Evolutionary conservation across 169 alveolate species (phyloP).

Genomic region (Plasmodium cynomolgi): DNA sequence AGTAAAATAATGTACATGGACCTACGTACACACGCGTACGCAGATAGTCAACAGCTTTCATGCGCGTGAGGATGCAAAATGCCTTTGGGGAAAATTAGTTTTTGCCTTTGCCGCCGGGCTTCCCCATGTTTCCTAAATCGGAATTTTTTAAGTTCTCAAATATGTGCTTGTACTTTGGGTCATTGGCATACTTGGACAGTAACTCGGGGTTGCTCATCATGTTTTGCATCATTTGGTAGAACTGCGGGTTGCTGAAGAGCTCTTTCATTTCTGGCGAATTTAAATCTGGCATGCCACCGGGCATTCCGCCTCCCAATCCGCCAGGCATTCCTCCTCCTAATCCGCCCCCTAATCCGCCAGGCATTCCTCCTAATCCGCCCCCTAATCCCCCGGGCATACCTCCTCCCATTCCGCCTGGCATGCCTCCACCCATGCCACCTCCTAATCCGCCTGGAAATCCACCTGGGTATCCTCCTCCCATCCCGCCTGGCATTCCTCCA

Average conservation of each 20-base stretch:
- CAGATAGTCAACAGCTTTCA: neutral
- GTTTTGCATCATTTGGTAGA: slow-evolving; percentile 82
- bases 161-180: slow-evolving; percentile 79
- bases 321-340: slow-evolving; percentile 76
- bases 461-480: slow-evolving; percentile 77
- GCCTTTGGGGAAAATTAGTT: neutral
- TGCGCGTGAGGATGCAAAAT: neutral
- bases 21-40: neutral
- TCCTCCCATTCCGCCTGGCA: slow-evolving; percentile 76
- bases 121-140: slow-evolving; percentile 62
- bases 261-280: slow-evolving; percentile 75
- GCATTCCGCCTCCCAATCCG: slow-evolving; percentile 81
- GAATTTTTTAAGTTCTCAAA: slow-evolving; percentile 70
- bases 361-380: neutral
- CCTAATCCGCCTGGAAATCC: slow-evolving; percentile 82
- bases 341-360: slow-evolving; percentile 71
- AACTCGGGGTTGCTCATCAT: slow-evolving; percentile 82
- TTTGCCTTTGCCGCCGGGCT: slow-evolving; percentile 13
- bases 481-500: slow-evolving; percentile 80
- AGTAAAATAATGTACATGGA: neutral
- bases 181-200: slow-evolving; percentile 78
- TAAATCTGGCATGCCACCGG: slow-evolving; percentile 83
- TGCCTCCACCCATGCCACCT: slow-evolving; percentile 81
- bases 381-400: neutral
- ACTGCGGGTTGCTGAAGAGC: slow-evolving; percentile 58